Evolutionary conservation across 345 rosid genomes (phyloP), one percentile per base, ranked within the genome.

Genomic region (Theobroma cacao): DNA sequence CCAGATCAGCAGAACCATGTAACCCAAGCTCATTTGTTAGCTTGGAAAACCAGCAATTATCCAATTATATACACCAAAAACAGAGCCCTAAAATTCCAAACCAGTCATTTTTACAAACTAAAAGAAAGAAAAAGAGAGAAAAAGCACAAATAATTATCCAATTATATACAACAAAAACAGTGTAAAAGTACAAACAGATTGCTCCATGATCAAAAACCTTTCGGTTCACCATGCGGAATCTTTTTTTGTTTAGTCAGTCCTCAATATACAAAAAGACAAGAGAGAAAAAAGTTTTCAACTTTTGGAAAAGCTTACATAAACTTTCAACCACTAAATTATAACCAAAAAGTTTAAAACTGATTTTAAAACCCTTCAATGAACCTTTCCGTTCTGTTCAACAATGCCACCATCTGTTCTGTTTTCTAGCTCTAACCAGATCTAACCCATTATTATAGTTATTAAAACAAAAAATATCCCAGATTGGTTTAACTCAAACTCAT

Each of bases 241-340:
- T 50, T 30, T 55, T 41, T 48, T 48, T n/a, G n/a, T n/a, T 48
- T 48, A 17, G 78, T 74, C 71, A 76, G 87, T 77, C 84, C 73
- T 80, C 79, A 62, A 73, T 59, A 31, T 43, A 63, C 80, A 83
- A 81, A 83, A 85, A 65, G 78, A 88, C 88, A 84, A 88, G 64
- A 66, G 18, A 79, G 72, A 43, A 78, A 17, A 80, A 88, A 81
- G 82, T 80, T 80, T 83, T 81, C 4, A 83, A 80, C 86, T 84
- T 89, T 82, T 55, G 67, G 15, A 88, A 74, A 87, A 86, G 90
- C 80, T 86, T 75, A 70, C 75, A 87, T 67, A 79, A 79, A 81
- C 82, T 84, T 80, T 84, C 78, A 84, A 82, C 85, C 75, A 78
- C 82, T 79, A 78, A 82, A 81, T 58, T 80, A 83, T 76, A 82